phyloP scores from a whole-genome alignment of 2,329 filamentous ascomycete species.

The Blastomyces percursus region DNA sequence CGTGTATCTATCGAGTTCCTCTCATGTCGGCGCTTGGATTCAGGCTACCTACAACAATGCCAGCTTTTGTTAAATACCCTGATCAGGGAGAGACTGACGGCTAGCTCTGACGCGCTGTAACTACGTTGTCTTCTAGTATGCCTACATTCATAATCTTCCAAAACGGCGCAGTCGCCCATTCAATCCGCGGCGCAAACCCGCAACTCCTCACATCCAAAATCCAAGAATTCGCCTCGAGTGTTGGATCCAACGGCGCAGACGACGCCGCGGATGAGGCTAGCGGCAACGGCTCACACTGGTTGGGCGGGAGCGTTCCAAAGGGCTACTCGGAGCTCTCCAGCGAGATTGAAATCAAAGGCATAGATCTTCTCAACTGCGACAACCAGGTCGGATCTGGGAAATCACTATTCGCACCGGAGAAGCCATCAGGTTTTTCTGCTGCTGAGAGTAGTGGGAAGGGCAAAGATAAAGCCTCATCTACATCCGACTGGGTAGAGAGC shows the following conservation, averaged over 20 bases:
- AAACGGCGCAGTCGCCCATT: constrained; percentile 55
- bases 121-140: constrained; percentile 39
- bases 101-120: not conserved
- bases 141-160: constrained; percentile 91
- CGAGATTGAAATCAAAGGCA: constrained; percentile 63
- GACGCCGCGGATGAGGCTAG: constrained; percentile 32
- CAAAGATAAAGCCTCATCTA: constrained; percentile 42
- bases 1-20: not conserved
- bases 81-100: not conserved
- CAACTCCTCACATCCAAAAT: constrained; percentile 59
- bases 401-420: constrained; percentile 57
- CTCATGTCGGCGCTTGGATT: not conserved
- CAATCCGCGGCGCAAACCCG: constrained; percentile 63
- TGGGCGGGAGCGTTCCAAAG: constrained; percentile 61
- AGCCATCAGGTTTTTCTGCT: constrained; percentile 51
- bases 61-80: not conserved
- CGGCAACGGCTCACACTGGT: constrained; percentile 47
- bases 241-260: constrained; percentile 42
- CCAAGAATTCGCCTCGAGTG: constrained; percentile 48
- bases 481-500: constrained; percentile 83
- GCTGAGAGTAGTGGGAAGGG: constrained; percentile 25
- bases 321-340: constrained; percentile 77
- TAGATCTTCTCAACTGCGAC: constrained; percentile 83
- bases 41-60: not conserved
- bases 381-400: constrained; percentile 61